Evolutionary conservation across 2,329 filamentous ascomycete genomes (phyloP), one percentile per base, ranked within the genome.

Genomic region (Monilinia polystroma): DNA sequence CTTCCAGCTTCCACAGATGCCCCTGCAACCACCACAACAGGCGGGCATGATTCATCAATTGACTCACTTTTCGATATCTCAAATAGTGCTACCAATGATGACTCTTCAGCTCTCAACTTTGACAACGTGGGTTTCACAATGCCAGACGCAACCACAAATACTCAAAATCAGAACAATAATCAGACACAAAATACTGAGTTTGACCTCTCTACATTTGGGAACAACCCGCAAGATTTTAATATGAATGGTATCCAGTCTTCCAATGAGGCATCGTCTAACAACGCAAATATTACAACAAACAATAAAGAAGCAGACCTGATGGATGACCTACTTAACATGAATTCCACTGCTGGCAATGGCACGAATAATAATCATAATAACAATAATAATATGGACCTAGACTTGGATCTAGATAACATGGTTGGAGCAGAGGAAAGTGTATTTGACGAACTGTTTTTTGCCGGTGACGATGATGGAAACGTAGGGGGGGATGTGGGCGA

Each of bases 391-490:
- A 72, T 76, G 78, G 79, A 82, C 18, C 79, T 84, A 62, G 85
- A 85, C 20, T 81, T 85, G 0, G 82, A 86, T 69, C 82, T 86
- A 69, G 78, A 84, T 74, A 79, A 79, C 16, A 79, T 84, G 76
- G 79, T 79, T 41, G 73, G 71, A 26, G 73, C 67, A 20, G 72
- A 73, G 16, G 72, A 74, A 23, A 75, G 70, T 64, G 67, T 68
- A 10, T 76, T 76, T 63, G 73, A 77, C 43, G 72, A 75, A 57
- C 70, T 77, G 63, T 74, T 76, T 53, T 72, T 72, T 58, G 70
- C 49, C 1, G 68, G 57, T 14, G 70, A 67, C 18, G 68, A 69
- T 43, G 73, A 73, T 47, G 70, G 68, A 38, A 65, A 57, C 23
- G 64, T 67, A 38, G 67, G 67, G 26, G 70, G 68, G 18, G 73